Conservation (phyloP, 2,329 filamentous ascomycete species). For the Huntiella decipiens region DNA sequence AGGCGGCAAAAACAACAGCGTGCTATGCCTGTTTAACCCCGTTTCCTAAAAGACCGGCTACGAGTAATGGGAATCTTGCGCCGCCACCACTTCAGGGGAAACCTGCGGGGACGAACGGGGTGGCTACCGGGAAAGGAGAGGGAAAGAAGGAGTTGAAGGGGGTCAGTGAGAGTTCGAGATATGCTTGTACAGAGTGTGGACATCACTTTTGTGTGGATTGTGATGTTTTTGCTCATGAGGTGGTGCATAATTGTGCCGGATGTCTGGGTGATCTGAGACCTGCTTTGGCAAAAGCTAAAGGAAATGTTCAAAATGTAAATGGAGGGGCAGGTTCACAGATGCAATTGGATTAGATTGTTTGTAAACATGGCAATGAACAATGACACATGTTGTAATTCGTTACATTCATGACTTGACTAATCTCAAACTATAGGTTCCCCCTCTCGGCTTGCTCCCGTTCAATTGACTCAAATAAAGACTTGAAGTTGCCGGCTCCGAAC, state of each 20-base stretch:
- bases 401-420: not conserved
- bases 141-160: conserved; percentile 28
- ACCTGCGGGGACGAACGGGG: not conserved
- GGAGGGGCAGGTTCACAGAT: not conserved
- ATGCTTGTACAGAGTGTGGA: conserved; percentile 71
- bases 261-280: conserved; percentile 42
- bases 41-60: conserved; percentile 40
- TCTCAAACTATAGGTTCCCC: conserved; percentile 47
- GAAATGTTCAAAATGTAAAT: conserved; percentile 8
- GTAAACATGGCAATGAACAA: not conserved
- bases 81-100: not conserved
- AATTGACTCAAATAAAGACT: conserved; percentile 85
- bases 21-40: conserved; percentile 62
- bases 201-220: conserved; percentile 97
- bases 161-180: conserved; percentile 70
- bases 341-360: not conserved
- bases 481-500: conserved; percentile 91
- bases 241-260: conserved; percentile 88
- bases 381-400: not conserved
- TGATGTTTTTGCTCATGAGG: conserved; percentile 85
- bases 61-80: conserved; percentile 2
- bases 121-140: not conserved
- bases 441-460: conserved; percentile 77
- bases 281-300: conserved; percentile 11
- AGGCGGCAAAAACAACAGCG: conserved; percentile 39